phyloP scores from a whole-genome alignment of 371 early-diverging fungal species.

The Rhizopus sp. region DNA sequence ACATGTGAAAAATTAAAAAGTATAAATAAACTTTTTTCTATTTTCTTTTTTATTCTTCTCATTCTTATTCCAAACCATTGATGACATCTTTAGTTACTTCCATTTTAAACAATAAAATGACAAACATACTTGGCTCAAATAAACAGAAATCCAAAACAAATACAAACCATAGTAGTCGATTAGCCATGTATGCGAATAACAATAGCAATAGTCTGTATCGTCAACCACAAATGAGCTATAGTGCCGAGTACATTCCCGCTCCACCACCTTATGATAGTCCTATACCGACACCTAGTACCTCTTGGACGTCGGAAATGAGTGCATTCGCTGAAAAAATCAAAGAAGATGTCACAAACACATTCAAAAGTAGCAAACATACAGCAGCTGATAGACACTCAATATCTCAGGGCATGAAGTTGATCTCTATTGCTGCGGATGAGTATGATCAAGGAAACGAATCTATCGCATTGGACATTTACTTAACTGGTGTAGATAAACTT shows the following conservation, averaged over 20 bases:
- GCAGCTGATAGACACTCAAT: slow-evolving; percentile 36
- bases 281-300: slow-evolving; percentile 33
- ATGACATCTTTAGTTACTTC: slow-evolving; percentile 2
- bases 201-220: slow-evolving; percentile 5
- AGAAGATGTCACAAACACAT: slow-evolving; percentile 26
- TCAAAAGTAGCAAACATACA: not conserved
- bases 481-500: slow-evolving; percentile 53
- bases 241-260: slow-evolving; percentile 13
- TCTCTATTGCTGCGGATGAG: slow-evolving; percentile 56
- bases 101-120: not conserved
- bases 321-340: slow-evolving; percentile 37
- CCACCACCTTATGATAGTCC: slow-evolving; percentile 32
- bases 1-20: no score
- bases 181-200: slow-evolving; percentile 12
- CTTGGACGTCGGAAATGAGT: slow-evolving; percentile 46
- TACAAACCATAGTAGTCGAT: not conserved
- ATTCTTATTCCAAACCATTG: no score
- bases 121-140: no score
- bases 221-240: slow-evolving; percentile 17
- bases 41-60: no score
- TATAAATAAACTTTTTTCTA: no score
- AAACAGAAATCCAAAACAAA: no score
- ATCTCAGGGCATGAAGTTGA: slow-evolving; percentile 54
- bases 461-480: slow-evolving; percentile 53
- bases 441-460: slow-evolving; percentile 53